Conservation (phyloP, 2,329 filamentous ascomycete genomes). For the Colletotrichum sp. region DNA sequence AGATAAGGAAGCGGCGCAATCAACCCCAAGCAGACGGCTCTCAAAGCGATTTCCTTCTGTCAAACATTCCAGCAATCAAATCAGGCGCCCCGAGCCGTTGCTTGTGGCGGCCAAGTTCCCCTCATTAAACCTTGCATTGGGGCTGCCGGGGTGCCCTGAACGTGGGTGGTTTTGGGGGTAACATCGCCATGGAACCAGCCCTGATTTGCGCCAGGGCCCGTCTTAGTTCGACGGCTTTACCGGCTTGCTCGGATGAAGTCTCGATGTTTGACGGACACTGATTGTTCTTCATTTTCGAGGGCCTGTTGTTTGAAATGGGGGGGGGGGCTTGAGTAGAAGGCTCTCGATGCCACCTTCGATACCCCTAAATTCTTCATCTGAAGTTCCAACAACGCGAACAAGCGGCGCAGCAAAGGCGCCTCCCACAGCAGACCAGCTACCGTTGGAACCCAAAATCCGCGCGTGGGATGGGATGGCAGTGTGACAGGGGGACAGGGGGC, state of each 20-base stretch:
- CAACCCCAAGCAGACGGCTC: neutral
- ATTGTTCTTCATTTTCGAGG: neutral
- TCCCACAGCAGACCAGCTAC: neutral
- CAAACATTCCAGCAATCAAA: neutral
- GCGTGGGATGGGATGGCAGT: neutral
- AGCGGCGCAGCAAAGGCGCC: neutral
- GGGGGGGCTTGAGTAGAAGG: too few species aligned
- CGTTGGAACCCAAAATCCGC: neutral
- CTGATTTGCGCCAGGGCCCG: neutral
- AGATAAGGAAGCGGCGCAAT: neutral
- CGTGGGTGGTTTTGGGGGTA: neutral
- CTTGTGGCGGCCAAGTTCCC: neutral
- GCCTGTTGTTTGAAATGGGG: too few species aligned
- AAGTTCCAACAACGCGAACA: neutral
- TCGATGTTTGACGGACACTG: neutral
- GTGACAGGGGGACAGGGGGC: neutral
- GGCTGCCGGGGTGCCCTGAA: neutral
- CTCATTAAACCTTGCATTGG: slow-evolving; percentile 14
- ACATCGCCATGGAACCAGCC: neutral
- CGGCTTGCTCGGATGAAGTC: neutral
- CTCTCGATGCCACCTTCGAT: neutral
- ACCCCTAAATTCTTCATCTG: neutral
- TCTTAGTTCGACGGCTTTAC: neutral
- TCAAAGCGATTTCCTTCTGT: neutral
- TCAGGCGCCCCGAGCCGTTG: neutral